Base-by-base conservation (phyloP, 768 basidiomycete genomes). In the Lentinula lateritia region DNA sequence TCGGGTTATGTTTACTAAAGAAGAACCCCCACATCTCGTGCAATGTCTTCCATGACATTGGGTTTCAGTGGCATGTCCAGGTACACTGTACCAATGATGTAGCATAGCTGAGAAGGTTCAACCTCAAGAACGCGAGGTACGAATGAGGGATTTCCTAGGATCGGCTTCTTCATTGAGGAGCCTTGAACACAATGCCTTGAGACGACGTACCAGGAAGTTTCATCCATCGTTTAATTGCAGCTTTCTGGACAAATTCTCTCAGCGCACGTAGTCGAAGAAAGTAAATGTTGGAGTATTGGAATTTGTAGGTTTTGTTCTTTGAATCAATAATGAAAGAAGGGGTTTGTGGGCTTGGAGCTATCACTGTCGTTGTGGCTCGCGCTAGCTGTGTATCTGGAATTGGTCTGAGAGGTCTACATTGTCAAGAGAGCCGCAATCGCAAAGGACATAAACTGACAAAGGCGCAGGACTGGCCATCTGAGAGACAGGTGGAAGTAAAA, bases 11-110 rank as follows among this genome's bases (percentile, higher is more conserved):
- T n/a, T n/a, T n/a, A n/a, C n/a, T 54, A 52, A 43, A 46, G 20
- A 45, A 36, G 28, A 43, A 59, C 52, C 79, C 92, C 66, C 69
- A 98, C 97, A 67, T 99, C 95, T 71, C 92, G 83, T 23, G 89
- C 93, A 65, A 98, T 84, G 65, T 99, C 97, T 67, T 94, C 90
- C 64, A 99, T 81, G n/a, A 99, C 92, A 69, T 98, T 98, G 0
- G 96, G 96, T 70, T 99, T 99, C 56, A 98, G 79, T 8, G 95
- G 93, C 97, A 99, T 99, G 63, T 99, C 95, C 87, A 98, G 89
- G 72, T 98, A 99, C 6, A 98, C 88, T 0, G 97, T 99, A 3
- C 97, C 97, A 58, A 97, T 78, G 63, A 98, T 83, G 72, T 89
- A 98, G 73, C 94, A 97, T 59, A 96, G 77, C 67, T 89, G 79